phyloP scores from a whole-genome alignment of 306 rosid genomes.

The Echinosophora koreensis region DNA sequence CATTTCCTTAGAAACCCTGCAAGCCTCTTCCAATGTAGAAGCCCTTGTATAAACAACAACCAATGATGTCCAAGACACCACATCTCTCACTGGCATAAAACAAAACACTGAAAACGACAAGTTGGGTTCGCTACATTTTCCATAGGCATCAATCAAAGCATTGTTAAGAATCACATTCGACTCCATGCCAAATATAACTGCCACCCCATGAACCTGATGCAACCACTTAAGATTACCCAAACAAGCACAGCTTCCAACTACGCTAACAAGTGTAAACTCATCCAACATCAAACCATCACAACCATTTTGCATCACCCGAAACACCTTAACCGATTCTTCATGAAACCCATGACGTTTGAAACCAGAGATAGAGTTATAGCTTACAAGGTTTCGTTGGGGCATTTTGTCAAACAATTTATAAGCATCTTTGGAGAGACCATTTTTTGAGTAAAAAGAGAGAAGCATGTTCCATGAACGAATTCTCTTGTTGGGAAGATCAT shows the following conservation, averaged over 20 bases:
- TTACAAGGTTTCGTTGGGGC: slow-evolving; percentile 61
- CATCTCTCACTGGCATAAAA: slow-evolving; percentile 59
- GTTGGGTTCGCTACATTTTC: slow-evolving; percentile 61
- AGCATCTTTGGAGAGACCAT: slow-evolving; percentile 49
- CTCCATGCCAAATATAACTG: slow-evolving; percentile 55
- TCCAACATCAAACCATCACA: slow-evolving; percentile 51
- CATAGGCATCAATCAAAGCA: slow-evolving; percentile 69
- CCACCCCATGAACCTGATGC: slow-evolving; percentile 68
- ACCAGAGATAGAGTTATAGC: slow-evolving; percentile 65
- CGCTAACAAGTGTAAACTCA: slow-evolving; percentile 61
- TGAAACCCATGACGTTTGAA: slow-evolving; percentile 52
- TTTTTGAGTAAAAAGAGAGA: slow-evolving; percentile 48
- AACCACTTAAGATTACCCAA: slow-evolving; percentile 56
- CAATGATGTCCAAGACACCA: slow-evolving; percentile 71
- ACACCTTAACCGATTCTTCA: slow-evolving; percentile 47
- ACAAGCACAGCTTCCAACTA: slow-evolving; percentile 59
- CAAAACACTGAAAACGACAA: slow-evolving; percentile 50
- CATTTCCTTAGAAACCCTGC: slow-evolving; percentile 57
- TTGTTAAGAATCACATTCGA: slow-evolving; percentile 55
- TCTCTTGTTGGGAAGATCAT: slow-evolving; percentile 59
- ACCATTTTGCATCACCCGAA: slow-evolving; percentile 50
- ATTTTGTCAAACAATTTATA: slow-evolving; percentile 54
- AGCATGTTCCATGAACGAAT: slow-evolving; percentile 70
- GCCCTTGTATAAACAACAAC: slow-evolving; percentile 54
- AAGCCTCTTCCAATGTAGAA: slow-evolving; percentile 56